phyloP scores from a whole-genome alignment of 805 yeast genomes.

The Blastobotrys attinorum region DNA sequence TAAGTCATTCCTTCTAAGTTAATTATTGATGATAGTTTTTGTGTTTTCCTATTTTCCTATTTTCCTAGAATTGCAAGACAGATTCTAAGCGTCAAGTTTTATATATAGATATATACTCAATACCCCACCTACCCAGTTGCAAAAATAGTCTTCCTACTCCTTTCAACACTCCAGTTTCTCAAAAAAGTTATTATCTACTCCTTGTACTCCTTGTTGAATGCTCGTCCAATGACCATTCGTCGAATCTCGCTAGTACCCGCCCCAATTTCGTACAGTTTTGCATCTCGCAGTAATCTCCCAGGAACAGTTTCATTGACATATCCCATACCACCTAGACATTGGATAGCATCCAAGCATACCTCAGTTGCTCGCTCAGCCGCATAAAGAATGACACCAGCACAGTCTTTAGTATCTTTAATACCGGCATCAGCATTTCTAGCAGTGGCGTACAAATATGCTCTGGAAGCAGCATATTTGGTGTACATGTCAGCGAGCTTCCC shows the following conservation, averaged over 20 bases:
- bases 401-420: constrained; percentile 24
- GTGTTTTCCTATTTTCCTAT: no score
- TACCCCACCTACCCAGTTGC: no score
- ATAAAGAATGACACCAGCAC: constrained; percentile 27
- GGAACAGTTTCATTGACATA: constrained; percentile 28
- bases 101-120: no score
- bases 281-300: constrained; percentile 26
- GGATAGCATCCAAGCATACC: constrained; percentile 27
- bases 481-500: constrained; percentile 30
- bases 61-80: no score
- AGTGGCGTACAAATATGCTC: constrained; percentile 24
- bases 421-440: constrained; percentile 23
- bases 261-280: constrained; percentile 28
- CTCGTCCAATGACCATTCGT: constrained; percentile 28
- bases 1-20: no score
- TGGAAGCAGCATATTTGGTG: constrained; percentile 26
- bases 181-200: no score
- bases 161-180: no score
- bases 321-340: constrained; percentile 30
- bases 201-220: constrained; percentile 24
- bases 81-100: no score
- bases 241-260: constrained; percentile 29
- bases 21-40: no score
- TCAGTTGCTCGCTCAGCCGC: constrained; percentile 30
- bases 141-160: no score